Evolutionary conservation across 1,139 yeast species (phyloP).

Genomic region (Yamadazyma blattariae): DNA sequence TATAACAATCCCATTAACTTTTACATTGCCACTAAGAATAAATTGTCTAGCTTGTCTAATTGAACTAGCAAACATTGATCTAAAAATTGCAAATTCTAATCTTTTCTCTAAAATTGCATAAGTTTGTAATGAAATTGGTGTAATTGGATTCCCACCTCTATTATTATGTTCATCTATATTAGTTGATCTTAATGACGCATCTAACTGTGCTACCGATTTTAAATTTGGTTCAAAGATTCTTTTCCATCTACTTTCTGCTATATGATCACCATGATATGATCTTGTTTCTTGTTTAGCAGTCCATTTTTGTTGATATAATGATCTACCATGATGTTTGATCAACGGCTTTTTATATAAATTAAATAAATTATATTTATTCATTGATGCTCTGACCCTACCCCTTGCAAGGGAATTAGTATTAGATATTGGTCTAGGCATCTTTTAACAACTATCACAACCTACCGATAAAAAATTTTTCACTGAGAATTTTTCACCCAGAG

Average conservation of each 20-base stretch:
- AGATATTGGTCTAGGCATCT: constrained; percentile 63
- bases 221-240: constrained; percentile 64
- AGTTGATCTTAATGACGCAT: constrained; percentile 55
- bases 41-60: constrained; percentile 93
- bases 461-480: constrained; percentile 3
- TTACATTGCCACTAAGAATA: constrained; percentile 76
- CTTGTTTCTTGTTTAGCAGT: constrained; percentile 87
- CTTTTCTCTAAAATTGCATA: constrained; percentile 86
- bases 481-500: too few species aligned
- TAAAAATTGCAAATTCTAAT: constrained; percentile 83
- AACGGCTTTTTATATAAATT: constrained; percentile 72
- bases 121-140: constrained; percentile 87
- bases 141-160: constrained; percentile 53
- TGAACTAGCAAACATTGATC: constrained; percentile 92
- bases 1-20: constrained; percentile 72
- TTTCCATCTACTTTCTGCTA: constrained; percentile 80
- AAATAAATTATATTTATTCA: constrained; percentile 90
- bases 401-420: constrained; percentile 59
- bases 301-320: constrained; percentile 90
- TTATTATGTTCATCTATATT: too few species aligned
- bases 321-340: constrained; percentile 50
- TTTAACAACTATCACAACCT: neutral
- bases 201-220: constrained; percentile 82
- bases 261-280: constrained; percentile 92
- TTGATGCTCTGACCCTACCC: constrained; percentile 83